A percentile compares a stretch with the other conserved stretches of the same genome.
Conservation (phyloP, 129 eudicot genomes). For the Glebionis coronaria region DNA sequence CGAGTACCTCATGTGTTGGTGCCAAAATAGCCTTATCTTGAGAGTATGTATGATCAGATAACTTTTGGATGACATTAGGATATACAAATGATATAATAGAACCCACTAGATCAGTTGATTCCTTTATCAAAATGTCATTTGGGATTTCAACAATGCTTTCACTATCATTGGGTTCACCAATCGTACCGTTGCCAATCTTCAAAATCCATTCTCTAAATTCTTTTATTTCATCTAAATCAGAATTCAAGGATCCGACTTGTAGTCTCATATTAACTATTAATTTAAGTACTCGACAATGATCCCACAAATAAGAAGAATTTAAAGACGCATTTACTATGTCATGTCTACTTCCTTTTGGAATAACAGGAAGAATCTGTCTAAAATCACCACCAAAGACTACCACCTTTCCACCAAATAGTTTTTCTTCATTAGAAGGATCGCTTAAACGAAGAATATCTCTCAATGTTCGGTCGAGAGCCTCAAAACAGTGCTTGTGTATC, state of each 20-base stretch:
- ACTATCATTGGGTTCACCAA: neutral
- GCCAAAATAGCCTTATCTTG: no score
- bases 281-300: neutral
- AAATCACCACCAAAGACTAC: no score
- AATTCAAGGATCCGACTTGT: neutral
- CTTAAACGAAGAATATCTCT: no score
- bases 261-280: neutral
- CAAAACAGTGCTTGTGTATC: no score
- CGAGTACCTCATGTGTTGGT: neutral
- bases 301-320: neutral
- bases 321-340: neutral
- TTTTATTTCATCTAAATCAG: neutral
- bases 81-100: no score
- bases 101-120: neutral
- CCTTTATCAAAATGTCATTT: neutral
- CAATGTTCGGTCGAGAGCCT: no score
- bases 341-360: no score
- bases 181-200: neutral
- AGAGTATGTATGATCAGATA: no score
- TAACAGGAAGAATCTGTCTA: no score
- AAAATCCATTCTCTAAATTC: neutral
- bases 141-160: neutral
- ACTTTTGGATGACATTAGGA: no score
- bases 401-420: no score
- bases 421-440: no score